Evolutionary conservation across 345 rosid species (phyloP), one percentile per base, ranked within the genome.

Genomic region (Ricinus communis): DNA sequence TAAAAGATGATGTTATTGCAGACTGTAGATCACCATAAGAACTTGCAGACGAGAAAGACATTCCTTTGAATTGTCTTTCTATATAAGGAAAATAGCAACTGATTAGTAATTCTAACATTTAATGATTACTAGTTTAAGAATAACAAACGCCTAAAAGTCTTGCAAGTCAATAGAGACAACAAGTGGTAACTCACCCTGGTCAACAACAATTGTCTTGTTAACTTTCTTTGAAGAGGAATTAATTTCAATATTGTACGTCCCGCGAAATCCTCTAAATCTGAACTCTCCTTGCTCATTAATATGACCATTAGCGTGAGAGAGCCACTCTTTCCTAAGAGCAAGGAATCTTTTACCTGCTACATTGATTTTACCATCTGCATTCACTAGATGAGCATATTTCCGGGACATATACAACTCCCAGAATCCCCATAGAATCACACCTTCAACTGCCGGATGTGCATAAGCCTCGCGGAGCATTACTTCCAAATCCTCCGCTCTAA

Each of bases 201-300:
- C 77, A 33, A 77, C 73, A 49, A 68, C 65, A 56, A 77, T 68
- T 62, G 77, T 68, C 47, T 13, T 62, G 68, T 56, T 68, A 19
- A 67, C 22, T 25, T 33, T 62, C 52, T 57, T 38, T 14, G 66
- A 45, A 47, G 70, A 21, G n/a, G 67, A 54, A 47, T 33, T 16
- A 55, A 72, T 46, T 55, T 72, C 62, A 10, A 77, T 36, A 63
- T 13, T 63, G 52, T 72, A 77, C 14, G 62, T 56, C 16, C 81
- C 77, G 40, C 62, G 77, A 46, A 77, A 72, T 3, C 76, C 80
- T 77, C 80, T 71, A 31, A 77, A 77, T 77, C 54, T 61, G 71
- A 72, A 77, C 66, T 77, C 70, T 18, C 77, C 74, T 21, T 43
- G 54, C 7, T 33, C 70, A 13, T 62, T 8, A 8, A 54, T 56